Evolutionary conservation across 83 land plant genomes (phyloP).

Genomic region (Picea engelmannii): DNA sequence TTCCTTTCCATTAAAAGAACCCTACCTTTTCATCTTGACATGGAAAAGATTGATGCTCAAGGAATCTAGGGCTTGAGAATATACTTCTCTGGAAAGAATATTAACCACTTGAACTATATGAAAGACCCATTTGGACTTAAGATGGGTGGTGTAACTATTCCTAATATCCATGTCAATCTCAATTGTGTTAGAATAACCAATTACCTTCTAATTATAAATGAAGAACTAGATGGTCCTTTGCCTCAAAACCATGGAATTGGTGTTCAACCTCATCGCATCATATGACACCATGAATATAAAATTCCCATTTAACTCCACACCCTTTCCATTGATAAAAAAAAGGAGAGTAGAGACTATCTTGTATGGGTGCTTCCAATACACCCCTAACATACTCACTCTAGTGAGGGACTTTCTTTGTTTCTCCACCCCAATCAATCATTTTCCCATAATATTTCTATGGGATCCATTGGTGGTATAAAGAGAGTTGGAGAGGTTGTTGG

Average conservation of each 20-base stretch:
- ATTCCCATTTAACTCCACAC: slow-evolving; percentile 28
- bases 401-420: slow-evolving; percentile 12
- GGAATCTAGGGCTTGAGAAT: slow-evolving; percentile 51
- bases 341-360: not conserved
- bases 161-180: slow-evolving; percentile 44
- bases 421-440: slow-evolving; percentile 18
- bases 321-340: slow-evolving; percentile 12
- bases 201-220: slow-evolving; percentile 38
- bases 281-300: slow-evolving; percentile 13
- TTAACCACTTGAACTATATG: slow-evolving; percentile 89
- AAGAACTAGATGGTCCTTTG: slow-evolving; percentile 62
- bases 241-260: slow-evolving; percentile 34
- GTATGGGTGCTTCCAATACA: slow-evolving; percentile 27
- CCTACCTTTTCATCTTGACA: slow-evolving; percentile 66
- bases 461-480: no score
- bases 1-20: not conserved
- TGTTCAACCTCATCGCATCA: slow-evolving; percentile 12
- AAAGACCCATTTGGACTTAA: slow-evolving; percentile 75
- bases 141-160: slow-evolving; percentile 75
- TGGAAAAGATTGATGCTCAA: slow-evolving; percentile 63
- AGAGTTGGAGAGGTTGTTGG: no score
- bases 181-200: slow-evolving; percentile 9
- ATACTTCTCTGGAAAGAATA: slow-evolving; percentile 65
- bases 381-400: slow-evolving; percentile 11
- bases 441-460: not conserved